phyloP scores from a whole-genome alignment of 2,329 filamentous ascomycete species.

The Paraconiothyrium sp. region DNA sequence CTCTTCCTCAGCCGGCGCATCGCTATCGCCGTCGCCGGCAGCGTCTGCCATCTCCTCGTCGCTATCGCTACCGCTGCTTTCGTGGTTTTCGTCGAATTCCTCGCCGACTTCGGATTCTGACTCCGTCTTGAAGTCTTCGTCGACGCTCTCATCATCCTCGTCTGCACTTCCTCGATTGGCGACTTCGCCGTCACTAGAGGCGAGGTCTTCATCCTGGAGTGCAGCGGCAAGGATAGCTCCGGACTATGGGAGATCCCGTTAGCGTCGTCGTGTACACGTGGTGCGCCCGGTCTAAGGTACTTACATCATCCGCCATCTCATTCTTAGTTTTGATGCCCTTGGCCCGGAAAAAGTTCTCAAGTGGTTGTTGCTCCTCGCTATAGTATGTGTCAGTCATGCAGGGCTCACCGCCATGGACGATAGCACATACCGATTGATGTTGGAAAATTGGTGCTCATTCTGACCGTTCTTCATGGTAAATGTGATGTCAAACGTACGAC shows the following conservation, averaged over 20 bases:
- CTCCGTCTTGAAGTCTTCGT: slow-evolving; percentile 94
- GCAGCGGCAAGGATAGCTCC: slow-evolving; percentile 77
- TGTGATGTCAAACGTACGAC: slow-evolving; percentile 96
- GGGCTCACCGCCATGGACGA: neutral
- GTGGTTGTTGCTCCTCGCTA: slow-evolving; percentile 88
- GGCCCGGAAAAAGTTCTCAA: slow-evolving; percentile 97
- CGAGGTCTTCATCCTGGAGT: slow-evolving; percentile 83
- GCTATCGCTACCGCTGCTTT: slow-evolving; percentile 76
- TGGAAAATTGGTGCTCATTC: slow-evolving; percentile 94
- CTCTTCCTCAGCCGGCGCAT: slow-evolving; percentile 60
- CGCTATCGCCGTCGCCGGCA: slow-evolving; percentile 67
- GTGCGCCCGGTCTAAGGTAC: slow-evolving; percentile 42
- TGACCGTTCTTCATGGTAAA: slow-evolving; percentile 88
- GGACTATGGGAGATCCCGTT: slow-evolving; percentile 52
- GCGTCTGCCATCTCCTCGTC: slow-evolving; percentile 72
- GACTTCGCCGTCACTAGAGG: slow-evolving; percentile 79
- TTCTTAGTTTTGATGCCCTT: slow-evolving; percentile 98
- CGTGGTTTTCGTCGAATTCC: slow-evolving; percentile 91
- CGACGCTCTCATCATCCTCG: slow-evolving; percentile 93
- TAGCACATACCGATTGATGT: slow-evolving; percentile 81
- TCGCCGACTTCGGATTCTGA: slow-evolving; percentile 96
- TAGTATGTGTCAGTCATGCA: slow-evolving; percentile 35
- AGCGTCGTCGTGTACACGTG: slow-evolving; percentile 23
- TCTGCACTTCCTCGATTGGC: slow-evolving; percentile 90
- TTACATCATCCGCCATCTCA: slow-evolving; percentile 95